Percentiles rank a stretch among this genome's conserved stretches.
These are phyloP conservation scores for Lactarius psammicola DNA, from an alignment of 768 basidiomycete species.

Conservation along the genomic window DNA sequence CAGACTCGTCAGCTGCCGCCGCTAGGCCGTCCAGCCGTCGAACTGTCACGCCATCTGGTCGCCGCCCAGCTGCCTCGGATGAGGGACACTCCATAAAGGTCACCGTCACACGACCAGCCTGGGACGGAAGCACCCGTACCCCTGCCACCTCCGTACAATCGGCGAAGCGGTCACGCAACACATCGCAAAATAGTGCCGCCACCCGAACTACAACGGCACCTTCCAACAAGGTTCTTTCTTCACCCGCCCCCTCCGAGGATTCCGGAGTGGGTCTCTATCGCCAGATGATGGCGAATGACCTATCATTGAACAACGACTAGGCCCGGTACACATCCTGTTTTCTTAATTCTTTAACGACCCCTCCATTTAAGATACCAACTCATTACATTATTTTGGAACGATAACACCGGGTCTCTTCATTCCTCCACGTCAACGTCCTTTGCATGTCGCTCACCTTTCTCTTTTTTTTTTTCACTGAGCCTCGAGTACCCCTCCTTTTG, in stretches of 20 bases:
- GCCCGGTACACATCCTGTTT: slow-evolving; percentile 26
- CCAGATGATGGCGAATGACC: slow-evolving; percentile 75
- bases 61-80: slow-evolving; percentile 51
- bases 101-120: slow-evolving; percentile 71
- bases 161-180: slow-evolving; percentile 65
- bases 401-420: slow-evolving; percentile 29
- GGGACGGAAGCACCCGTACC: slow-evolving; percentile 59
- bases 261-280: slow-evolving; percentile 84
- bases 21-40: slow-evolving; percentile 64
- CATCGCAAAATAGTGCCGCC: slow-evolving; percentile 68
- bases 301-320: slow-evolving; percentile 48
- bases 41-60: slow-evolving; percentile 47
- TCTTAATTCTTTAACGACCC: slow-evolving; percentile 30
- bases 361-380: slow-evolving; percentile 25
- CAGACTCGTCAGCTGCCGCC: slow-evolving; percentile 45
- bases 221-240: slow-evolving; percentile 50
- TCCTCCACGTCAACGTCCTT: slow-evolving; percentile 31
- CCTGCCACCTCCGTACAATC: slow-evolving; percentile 35
- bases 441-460: slow-evolving; percentile 20
- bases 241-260: slow-evolving; percentile 77
- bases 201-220: slow-evolving; percentile 38
- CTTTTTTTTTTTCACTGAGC: slow-evolving; percentile 22
- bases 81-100: slow-evolving; percentile 64
- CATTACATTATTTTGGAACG: slow-evolving; percentile 29
- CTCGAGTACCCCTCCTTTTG: slow-evolving; percentile 26